These are phyloP conservation scores for Arthroderma uncinatum DNA, from an alignment of 2,329 filamentous ascomycete genomes.

Conservation along the genomic window DNA sequence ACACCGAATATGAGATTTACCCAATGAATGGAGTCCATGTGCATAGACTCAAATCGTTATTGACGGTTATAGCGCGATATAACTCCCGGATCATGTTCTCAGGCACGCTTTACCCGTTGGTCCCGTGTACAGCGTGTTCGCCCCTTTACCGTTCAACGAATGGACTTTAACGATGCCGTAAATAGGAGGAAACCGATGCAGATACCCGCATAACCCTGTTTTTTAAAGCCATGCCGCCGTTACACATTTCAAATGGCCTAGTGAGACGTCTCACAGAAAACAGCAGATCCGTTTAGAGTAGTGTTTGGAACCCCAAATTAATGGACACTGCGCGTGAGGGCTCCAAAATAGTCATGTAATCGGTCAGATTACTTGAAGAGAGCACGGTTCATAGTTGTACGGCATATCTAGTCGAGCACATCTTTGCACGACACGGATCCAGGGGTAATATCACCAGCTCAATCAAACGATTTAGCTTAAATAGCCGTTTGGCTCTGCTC, in stretches of 20 bases:
- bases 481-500: not conserved
- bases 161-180: not conserved
- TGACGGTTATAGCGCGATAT: not conserved
- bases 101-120: not conserved
- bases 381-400: not conserved
- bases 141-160: not conserved
- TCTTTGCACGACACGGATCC: not conserved
- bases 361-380: not conserved
- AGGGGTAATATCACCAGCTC: not conserved
- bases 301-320: not conserved
- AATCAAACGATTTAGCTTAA: not conserved
- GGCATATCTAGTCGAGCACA: not conserved
- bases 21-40: not conserved
- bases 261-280: constrained; percentile 1
- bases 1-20: not conserved
- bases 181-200: not conserved
- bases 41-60: not conserved
- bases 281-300: not conserved
- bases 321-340: not conserved
- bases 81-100: not conserved
- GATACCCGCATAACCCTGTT: not conserved
- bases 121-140: too few relatives aligned
- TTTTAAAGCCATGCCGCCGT: not conserved
- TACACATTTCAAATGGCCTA: not conserved
- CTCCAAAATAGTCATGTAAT: not conserved